These are phyloP conservation scores for Pugionium dolabratum DNA, from an alignment of 345 rosid species.

Conservation along the genomic window DNA sequence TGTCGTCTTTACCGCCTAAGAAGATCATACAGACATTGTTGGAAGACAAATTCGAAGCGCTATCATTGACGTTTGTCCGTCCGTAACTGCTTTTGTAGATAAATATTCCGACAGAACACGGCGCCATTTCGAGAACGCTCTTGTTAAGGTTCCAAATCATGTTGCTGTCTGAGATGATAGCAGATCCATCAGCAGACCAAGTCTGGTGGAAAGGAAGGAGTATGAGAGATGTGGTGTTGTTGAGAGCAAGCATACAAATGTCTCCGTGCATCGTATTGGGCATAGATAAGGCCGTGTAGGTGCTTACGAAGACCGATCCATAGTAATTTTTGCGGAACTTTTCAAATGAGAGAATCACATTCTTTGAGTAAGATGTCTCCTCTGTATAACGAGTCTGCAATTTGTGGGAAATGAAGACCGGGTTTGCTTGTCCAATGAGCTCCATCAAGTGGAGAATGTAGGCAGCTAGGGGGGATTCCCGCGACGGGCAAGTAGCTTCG, in stretches of 20 bases:
- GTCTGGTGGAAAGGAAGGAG: conserved; percentile 59
- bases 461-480: conserved; percentile 45
- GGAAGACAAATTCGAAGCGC: background rate
- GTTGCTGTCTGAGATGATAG: conserved; percentile 40
- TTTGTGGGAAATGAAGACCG: conserved; percentile 54
- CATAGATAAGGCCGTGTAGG: conserved; percentile 39
- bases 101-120: conserved; percentile 66
- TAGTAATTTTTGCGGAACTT: conserved; percentile 32
- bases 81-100: conserved; percentile 37
- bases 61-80: conserved; percentile 13
- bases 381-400: conserved; percentile 29
- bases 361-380: conserved; percentile 39
- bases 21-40: conserved; percentile 40
- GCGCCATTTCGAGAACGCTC: conserved; percentile 51
- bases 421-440: conserved; percentile 50
- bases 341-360: conserved; percentile 43
- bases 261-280: conserved; percentile 61
- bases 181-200: conserved; percentile 46
- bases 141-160: conserved; percentile 42
- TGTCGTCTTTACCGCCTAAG: conserved; percentile 48
- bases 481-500: conserved; percentile 35
- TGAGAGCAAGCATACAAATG: conserved; percentile 55
- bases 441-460: conserved; percentile 56
- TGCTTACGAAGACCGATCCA: conserved; percentile 37
- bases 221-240: conserved; percentile 48